phyloP scores from a whole-genome alignment of 1,284 basidiomycete species.

The Coriolopsis trogii region DNA sequence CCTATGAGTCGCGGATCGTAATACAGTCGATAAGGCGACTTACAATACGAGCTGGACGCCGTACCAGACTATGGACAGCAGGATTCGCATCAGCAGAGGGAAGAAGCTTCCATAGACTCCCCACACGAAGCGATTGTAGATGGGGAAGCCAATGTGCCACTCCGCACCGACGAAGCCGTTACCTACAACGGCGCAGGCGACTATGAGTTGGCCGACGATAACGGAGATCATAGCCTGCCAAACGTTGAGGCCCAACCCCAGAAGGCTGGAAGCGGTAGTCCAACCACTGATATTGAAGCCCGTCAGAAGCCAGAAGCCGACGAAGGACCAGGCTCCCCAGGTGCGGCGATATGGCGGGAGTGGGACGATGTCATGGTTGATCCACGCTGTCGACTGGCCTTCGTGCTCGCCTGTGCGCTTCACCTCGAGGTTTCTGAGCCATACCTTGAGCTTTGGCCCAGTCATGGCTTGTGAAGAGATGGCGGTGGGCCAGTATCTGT shows the following conservation, averaged over 20 bases:
- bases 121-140: constrained; percentile 26
- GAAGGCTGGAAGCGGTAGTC: constrained; percentile 26
- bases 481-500: too few relatives aligned
- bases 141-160: constrained; percentile 27
- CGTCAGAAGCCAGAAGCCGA: constrained; percentile 27
- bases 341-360: constrained; percentile 25
- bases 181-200: constrained; percentile 17
- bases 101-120: constrained; percentile 28
- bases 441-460: too few relatives aligned
- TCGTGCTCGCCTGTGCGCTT: constrained; percentile 15
- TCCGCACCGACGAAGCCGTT: constrained; percentile 25
- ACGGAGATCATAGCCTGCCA: constrained; percentile 28
- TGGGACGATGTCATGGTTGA: constrained; percentile 27
- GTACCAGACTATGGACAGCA: constrained; percentile 28
- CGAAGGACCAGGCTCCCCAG: constrained; percentile 26
- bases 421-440: constrained; percentile 22
- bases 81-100: constrained; percentile 26
- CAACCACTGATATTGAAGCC: constrained; percentile 27
- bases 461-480: too few relatives aligned
- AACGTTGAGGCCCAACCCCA: constrained; percentile 24
- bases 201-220: constrained; percentile 22
- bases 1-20: background rate
- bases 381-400: constrained; percentile 19
- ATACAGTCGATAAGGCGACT: background rate
- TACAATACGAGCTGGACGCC: constrained; percentile 24